Conservation (phyloP, 1,284 basidiomycete species). For the Boletellus deceptivus region DNA sequence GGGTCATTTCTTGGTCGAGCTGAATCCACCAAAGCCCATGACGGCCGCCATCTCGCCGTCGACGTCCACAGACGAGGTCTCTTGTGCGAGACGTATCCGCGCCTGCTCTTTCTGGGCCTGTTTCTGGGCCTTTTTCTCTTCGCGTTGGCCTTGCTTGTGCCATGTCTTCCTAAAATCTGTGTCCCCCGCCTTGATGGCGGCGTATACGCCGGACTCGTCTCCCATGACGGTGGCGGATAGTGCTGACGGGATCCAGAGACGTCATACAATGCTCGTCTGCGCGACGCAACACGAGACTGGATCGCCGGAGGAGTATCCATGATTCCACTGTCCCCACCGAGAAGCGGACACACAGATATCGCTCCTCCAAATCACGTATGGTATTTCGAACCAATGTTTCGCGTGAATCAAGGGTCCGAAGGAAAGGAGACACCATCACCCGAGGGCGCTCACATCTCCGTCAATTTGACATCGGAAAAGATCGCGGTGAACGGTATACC, state of each 20-base stretch:
- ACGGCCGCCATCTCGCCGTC: slow-evolving; percentile 73
- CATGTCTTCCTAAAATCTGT: slow-evolving; percentile 82
- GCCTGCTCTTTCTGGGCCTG: slow-evolving; percentile 70
- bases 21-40: slow-evolving; percentile 95
- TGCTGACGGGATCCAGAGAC: background rate
- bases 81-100: slow-evolving; percentile 60
- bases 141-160: slow-evolving; percentile 77
- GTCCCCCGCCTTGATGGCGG: slow-evolving; percentile 58
- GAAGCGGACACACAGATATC: no score
- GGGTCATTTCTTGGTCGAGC: slow-evolving; percentile 70
- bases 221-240: slow-evolving; percentile 42
- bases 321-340: no score
- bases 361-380: background rate
- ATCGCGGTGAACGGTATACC: slow-evolving; percentile 72
- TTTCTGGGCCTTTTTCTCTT: slow-evolving; percentile 70
- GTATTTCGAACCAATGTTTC: background rate
- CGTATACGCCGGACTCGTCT: slow-evolving; percentile 60
- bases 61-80: slow-evolving; percentile 40
- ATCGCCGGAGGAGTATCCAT: no score
- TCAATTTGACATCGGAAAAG: slow-evolving; percentile 65
- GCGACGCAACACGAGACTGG: no score
- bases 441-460: slow-evolving; percentile 10
- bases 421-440: background rate
- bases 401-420: background rate
- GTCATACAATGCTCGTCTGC: no score